Base-by-base conservation (phyloP, 2,329 filamentous ascomycete species). In the Fusarium penzigii region DNA sequence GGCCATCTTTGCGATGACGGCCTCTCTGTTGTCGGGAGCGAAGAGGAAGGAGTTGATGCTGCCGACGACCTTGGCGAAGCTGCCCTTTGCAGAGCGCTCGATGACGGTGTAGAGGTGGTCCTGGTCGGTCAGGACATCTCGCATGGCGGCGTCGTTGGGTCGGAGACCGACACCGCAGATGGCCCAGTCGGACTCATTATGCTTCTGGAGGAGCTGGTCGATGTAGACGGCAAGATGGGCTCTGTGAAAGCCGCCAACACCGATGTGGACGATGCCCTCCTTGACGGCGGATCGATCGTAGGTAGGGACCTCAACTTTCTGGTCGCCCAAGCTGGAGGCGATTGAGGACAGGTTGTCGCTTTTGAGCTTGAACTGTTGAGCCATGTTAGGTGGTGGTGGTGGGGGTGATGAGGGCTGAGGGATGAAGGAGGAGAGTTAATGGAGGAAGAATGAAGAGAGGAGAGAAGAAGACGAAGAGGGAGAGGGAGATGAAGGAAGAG, bases 1-100 rank as follows among this genome's bases (percentile, higher is more conserved):
- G 2, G 78, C 78, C 78, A 81, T 80, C 72, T 81, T 81, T 62
- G 72, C 74, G 32, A 81, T 74, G 54, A 81, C 78, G 36, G 77
- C 76, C 68, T 78, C 72, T 45, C 75, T 73, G 65, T 80, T 62
- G 58, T 80, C 78, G 6, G 78, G 78, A 1, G 78, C 78, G 52
- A 76, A 81, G 42, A 81, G 70, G 69, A 74, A 81, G 6, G 72
- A 77, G 57, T 74, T 78, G 71, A 81, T 80, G 70, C 77, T 78
- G 59, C 78, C 78, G 20, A 81, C 65, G 14, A 81, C 70, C 44
- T 76, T 69, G 60, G 78, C 75, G 44, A 61, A 60, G 71, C 73
- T 81, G 44, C 78, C 78, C 55, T 73, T 71, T 53, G 76, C 78
- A 1, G 78, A 79, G n/a, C 78, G 78, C 71, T 81, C 78, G 40